Percentiles rank a stretch among this genome's conserved stretches.
phyloP scores from a whole-genome alignment of 495 filamentous ascomycete genomes.

The Talaromyces adpressus region DNA sequence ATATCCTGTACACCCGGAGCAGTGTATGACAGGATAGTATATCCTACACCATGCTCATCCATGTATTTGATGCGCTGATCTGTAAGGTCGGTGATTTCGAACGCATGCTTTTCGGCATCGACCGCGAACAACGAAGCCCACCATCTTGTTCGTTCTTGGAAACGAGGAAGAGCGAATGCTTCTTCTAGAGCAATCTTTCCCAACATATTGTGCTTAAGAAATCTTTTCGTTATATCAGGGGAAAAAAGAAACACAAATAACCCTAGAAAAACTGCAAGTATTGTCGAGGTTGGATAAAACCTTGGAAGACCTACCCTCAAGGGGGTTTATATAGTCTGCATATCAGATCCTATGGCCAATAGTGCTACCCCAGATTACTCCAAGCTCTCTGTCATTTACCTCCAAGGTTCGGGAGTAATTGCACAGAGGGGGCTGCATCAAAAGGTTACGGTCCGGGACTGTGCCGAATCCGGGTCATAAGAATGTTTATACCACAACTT shows the following conservation, averaged over 20 bases:
- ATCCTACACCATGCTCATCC: slow-evolving; percentile 53
- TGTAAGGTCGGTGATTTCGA: slow-evolving; percentile 44
- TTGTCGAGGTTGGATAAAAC: neutral
- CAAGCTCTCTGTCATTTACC: neutral
- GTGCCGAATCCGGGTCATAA: neutral
- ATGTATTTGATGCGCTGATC: slow-evolving; percentile 42
- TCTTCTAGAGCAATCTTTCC: slow-evolving; percentile 48
- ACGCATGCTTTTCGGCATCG: slow-evolving; percentile 32
- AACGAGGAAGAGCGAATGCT: slow-evolving; percentile 41
- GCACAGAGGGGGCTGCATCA: neutral
- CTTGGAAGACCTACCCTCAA: neutral
- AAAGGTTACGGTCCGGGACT: neutral
- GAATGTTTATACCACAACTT: neutral
- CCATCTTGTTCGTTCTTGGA: slow-evolving; percentile 40
- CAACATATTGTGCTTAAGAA: slow-evolving; percentile 28
- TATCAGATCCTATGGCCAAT: neutral
- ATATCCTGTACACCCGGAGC: slow-evolving; percentile 55
- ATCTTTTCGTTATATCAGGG: neutral
- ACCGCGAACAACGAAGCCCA: slow-evolving; percentile 34
- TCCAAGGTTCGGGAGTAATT: neutral
- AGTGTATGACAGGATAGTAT: slow-evolving; percentile 50
- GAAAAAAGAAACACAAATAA: neutral
- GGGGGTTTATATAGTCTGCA: neutral
- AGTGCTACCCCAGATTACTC: neutral
- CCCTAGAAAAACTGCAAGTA: neutral